phyloP scores from a whole-genome alignment of 306 rosid species.

The Pterocarpus santalinus region DNA sequence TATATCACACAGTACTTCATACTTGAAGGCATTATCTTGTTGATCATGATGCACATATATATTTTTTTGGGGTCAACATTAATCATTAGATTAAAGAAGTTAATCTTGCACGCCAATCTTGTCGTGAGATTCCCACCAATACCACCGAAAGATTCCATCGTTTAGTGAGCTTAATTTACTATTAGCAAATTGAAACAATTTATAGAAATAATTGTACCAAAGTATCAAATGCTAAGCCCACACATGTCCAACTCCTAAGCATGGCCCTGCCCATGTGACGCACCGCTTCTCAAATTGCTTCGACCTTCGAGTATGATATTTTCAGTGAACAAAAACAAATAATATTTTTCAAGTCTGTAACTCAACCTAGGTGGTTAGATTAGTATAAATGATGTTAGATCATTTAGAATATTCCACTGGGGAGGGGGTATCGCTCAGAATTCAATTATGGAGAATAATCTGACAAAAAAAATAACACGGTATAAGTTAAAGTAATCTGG shows the following conservation, averaged over 20 bases:
- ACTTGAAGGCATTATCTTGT: neutral
- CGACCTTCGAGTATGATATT: neutral
- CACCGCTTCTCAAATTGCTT: neutral
- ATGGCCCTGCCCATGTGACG: slow-evolving; percentile 14
- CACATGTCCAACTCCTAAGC: slow-evolving; percentile 1
- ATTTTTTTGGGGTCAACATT: no score
- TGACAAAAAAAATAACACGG: neutral
- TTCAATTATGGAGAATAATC: slow-evolving; percentile 30
- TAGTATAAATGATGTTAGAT: neutral
- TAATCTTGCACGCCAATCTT: neutral
- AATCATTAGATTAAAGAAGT: neutral
- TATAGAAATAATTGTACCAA: neutral
- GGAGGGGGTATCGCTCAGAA: neutral
- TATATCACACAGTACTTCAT: neutral
- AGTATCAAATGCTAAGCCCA: neutral
- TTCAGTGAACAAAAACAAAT: slow-evolving; percentile 11
- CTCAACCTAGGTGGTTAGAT: neutral
- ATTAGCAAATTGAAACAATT: neutral
- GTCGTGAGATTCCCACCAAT: neutral
- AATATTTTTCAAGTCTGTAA: neutral
- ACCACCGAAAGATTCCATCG: neutral
- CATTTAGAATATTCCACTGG: slow-evolving; percentile 32
- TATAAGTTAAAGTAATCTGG: neutral
- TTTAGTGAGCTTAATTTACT: neutral
- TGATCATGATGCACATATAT: neutral